Conservation (phyloP, 139 green algal genomes). For the Pseudopediastrum boryanum region DNA sequence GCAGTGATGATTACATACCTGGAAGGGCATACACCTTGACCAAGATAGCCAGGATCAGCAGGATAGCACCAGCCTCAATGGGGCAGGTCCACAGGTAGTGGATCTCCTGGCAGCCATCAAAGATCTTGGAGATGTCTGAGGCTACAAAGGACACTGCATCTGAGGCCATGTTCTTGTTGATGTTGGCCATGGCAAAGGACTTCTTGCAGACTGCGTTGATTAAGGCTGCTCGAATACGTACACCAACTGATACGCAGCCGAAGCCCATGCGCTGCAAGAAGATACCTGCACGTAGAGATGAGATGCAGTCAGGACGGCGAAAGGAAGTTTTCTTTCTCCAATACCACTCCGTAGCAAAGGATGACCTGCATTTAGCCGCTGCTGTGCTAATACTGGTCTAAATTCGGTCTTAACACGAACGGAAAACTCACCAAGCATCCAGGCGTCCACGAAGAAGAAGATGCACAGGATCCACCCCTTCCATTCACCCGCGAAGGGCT, state of each 20-base stretch:
- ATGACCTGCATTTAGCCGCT: neutral
- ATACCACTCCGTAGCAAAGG: neutral
- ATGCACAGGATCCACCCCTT: constrained; percentile 60
- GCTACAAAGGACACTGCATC: constrained; percentile 61
- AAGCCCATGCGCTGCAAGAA: constrained; percentile 67
- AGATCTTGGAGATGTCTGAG: constrained; percentile 62
- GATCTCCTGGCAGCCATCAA: constrained; percentile 61
- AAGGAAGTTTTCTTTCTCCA: neutral
- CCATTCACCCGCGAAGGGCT: constrained; percentile 24
- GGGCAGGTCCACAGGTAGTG: constrained; percentile 71
- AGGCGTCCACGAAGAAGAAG: constrained; percentile 65
- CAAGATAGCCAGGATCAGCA: constrained; percentile 55
- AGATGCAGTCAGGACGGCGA: neutral
- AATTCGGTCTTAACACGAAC: neutral
- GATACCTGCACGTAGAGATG: constrained; percentile 36
- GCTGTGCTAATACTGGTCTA: neutral
- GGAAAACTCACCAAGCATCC: constrained; percentile 50
- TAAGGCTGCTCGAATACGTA: constrained; percentile 56
- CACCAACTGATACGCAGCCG: constrained; percentile 51
- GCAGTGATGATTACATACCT: no score
- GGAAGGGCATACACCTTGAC: constrained; percentile 47
- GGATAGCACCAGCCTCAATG: constrained; percentile 61
- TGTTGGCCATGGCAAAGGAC: constrained; percentile 56
- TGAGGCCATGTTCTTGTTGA: constrained; percentile 52
- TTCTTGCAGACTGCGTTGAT: constrained; percentile 60